phyloP scores from a whole-genome alignment of 1,284 basidiomycete genomes.

The Vanrija humicola region DNA sequence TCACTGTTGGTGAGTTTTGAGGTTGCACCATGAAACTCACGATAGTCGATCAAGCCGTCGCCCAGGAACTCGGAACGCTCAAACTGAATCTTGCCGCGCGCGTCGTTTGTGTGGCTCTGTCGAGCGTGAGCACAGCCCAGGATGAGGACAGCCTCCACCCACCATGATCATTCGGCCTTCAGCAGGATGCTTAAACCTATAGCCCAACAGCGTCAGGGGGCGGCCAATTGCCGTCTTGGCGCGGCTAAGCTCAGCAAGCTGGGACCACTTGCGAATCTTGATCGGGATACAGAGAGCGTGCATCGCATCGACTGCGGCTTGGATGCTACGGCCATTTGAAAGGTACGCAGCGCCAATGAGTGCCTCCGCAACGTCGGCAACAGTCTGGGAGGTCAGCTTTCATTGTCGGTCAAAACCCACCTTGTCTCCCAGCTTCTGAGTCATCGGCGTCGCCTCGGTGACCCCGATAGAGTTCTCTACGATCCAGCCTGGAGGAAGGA shows the following conservation, averaged over 20 bases:
- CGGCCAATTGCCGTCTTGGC: neutral
- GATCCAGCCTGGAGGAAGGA: slow-evolving; percentile 32
- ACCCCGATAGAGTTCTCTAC: neutral
- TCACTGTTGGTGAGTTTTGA: slow-evolving; percentile 14
- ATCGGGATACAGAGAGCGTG: slow-evolving; percentile 21
- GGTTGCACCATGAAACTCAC: slow-evolving; percentile 13
- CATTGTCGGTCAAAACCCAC: slow-evolving; percentile 12
- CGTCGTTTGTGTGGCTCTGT: neutral
- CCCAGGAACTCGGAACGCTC: slow-evolving; percentile 29
- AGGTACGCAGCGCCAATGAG: slow-evolving; percentile 38
- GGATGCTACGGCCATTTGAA: slow-evolving; percentile 16
- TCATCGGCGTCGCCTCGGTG: neutral
- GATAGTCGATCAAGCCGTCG: slow-evolving; percentile 26
- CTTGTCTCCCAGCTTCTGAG: slow-evolving; percentile 33
- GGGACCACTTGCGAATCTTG: slow-evolving; percentile 17
- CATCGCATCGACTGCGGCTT: slow-evolving; percentile 26
- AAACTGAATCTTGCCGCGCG: neutral
- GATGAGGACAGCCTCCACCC: slow-evolving; percentile 1
- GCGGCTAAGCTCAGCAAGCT: slow-evolving; percentile 1
- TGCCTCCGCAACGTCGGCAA: slow-evolving; percentile 42
- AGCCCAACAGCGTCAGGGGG: slow-evolving; percentile 23
- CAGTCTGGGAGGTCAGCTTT: slow-evolving; percentile 18
- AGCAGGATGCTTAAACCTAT: slow-evolving; percentile 22
- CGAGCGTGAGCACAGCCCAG: neutral
- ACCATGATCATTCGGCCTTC: slow-evolving; percentile 17